phyloP scores from a whole-genome alignment of 805 yeast species.

The Candida loeiensis region DNA sequence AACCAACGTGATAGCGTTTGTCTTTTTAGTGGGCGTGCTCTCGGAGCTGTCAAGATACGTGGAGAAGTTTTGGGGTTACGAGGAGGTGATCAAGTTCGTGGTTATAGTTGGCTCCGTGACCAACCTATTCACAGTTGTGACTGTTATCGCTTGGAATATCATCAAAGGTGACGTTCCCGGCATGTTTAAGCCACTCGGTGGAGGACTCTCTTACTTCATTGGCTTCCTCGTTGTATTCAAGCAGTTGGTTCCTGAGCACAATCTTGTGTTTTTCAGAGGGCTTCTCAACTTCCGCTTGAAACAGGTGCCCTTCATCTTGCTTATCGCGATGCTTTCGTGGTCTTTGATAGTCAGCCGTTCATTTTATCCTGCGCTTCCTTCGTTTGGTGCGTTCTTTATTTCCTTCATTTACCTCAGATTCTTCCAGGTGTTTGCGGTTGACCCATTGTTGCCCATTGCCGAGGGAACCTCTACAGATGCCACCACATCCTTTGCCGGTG shows the following conservation, averaged over 20 bases:
- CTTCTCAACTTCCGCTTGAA: constrained; percentile 51
- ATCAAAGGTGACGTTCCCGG: constrained; percentile 31
- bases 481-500: constrained; percentile 54
- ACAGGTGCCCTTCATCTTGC: constrained; percentile 53
- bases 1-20: constrained; percentile 43
- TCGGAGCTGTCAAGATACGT: constrained; percentile 43
- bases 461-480: constrained; percentile 22
- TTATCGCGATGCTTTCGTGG: constrained; percentile 33
- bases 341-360: constrained; percentile 30
- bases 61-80: constrained; percentile 49
- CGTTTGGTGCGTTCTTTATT: constrained; percentile 55
- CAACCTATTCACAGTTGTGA: constrained; percentile 48
- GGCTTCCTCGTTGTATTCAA: constrained; percentile 56
- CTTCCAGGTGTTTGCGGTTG: constrained; percentile 55
- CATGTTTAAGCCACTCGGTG: constrained; percentile 46
- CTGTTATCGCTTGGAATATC: constrained; percentile 37
- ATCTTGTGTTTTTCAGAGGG: constrained; percentile 46
- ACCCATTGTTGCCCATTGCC: constrained; percentile 51
- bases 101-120: constrained; percentile 54
- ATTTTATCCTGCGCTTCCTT: constrained; percentile 53
- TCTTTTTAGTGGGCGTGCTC: constrained; percentile 36
- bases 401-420: constrained; percentile 80
- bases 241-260: constrained; percentile 58
- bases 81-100: constrained; percentile 49
- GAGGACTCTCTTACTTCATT: constrained; percentile 50